Conservation (phyloP, 441 rosid genomes). For the Brassica hybrid region DNA sequence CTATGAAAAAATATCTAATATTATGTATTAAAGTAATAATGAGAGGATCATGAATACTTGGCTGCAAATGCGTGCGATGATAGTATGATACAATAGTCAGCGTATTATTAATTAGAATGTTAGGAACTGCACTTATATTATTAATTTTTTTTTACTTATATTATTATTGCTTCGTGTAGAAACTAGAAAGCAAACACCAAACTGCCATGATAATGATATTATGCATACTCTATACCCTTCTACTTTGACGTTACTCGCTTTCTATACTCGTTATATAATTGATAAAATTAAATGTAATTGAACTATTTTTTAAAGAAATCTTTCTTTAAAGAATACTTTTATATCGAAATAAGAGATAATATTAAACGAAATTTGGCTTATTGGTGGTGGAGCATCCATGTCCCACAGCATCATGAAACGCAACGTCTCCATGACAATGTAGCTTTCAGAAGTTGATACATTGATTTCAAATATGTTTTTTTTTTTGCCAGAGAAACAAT, state of each 20-base stretch:
- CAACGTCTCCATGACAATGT: constrained; percentile 28
- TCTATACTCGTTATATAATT: neutral
- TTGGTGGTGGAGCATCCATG: constrained; percentile 38
- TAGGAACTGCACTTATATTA: neutral
- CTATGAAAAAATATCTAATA: no score
- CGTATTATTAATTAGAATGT: neutral
- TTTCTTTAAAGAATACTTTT: no score
- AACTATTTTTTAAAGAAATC: no score
- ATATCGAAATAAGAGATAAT: neutral
- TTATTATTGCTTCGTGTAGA: constrained; percentile 3
- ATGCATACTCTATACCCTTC: constrained; percentile 16
- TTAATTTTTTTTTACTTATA: neutral
- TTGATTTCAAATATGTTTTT: constrained; percentile 17
- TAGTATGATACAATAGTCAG: constrained; percentile 14
- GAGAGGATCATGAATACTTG: neutral
- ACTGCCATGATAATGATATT: constrained; percentile 27
- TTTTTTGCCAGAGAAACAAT: neutral
- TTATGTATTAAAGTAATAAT: neutral
- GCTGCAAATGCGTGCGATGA: constrained; percentile 4
- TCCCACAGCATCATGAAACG: constrained; percentile 37
- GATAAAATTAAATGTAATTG: neutral
- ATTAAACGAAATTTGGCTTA: constrained; percentile 19
- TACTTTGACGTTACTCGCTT: constrained; percentile 9
- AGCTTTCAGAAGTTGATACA: constrained; percentile 26
- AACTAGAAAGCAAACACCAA: constrained; percentile 37